phyloP scores from a whole-genome alignment of 768 basidiomycete genomes.

The Pulveroboletus sp. region DNA sequence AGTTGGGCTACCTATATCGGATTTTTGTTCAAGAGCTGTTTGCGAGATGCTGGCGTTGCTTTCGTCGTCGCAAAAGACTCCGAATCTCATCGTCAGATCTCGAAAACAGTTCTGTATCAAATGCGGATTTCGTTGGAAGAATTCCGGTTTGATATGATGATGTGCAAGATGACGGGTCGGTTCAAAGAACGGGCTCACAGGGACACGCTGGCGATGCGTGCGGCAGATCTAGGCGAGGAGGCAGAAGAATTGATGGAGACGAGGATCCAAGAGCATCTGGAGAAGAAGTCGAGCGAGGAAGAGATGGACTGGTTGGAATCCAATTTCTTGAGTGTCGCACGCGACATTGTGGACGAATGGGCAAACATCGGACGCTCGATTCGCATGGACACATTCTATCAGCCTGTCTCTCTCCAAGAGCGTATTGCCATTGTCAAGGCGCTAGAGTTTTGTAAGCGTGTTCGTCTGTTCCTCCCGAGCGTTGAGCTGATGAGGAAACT shows the following conservation, averaged over 20 bases:
- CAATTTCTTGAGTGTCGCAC: conserved; percentile 38
- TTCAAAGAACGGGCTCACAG: conserved; percentile 17
- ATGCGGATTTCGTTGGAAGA: conserved; percentile 46
- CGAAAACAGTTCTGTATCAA: conserved; percentile 38
- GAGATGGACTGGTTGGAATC: conserved; percentile 38
- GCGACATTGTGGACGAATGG: conserved; percentile 46
- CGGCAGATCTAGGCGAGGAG: conserved; percentile 10
- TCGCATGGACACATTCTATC: conserved; percentile 42
- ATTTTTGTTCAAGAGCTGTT: conserved; percentile 46
- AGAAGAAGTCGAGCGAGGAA: conserved; percentile 22
- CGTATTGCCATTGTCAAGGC: conserved; percentile 46
- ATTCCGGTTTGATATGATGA: conserved; percentile 45
- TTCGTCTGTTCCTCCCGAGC: neutral
- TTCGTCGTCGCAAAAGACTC: conserved; percentile 43
- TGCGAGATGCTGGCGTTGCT: conserved; percentile 43
- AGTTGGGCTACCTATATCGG: conserved; percentile 44
- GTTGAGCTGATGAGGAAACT: neutral
- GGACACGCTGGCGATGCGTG: conserved; percentile 18
- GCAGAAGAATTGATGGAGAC: neutral
- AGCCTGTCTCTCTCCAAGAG: conserved; percentile 51
- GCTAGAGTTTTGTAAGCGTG: conserved; percentile 41
- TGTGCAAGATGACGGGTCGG: conserved; percentile 22
- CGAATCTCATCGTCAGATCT: conserved; percentile 49
- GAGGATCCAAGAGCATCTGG: conserved; percentile 7
- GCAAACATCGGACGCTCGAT: conserved; percentile 36